Percentiles rank a stretch among this genome's conserved stretches.
Conservation (phyloP, 225 moss, liverwort and hornwort species). For the Ulota crispa region DNA sequence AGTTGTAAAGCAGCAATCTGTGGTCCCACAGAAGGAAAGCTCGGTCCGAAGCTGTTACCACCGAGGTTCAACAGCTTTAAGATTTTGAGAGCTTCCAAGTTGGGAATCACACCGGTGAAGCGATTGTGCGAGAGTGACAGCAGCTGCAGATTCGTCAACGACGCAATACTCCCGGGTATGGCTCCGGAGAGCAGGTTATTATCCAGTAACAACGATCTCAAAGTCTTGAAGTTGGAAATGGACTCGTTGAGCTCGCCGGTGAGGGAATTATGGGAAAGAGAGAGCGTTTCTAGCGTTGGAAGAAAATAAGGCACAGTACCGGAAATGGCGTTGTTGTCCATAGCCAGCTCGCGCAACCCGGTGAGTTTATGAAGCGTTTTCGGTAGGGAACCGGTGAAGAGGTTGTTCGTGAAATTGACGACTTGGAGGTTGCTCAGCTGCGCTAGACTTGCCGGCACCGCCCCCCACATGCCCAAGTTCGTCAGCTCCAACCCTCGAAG, state of each 20-base stretch:
- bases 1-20: constrained; percentile 50
- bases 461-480: constrained; percentile 81
- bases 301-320: constrained; percentile 68
- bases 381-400: constrained; percentile 64
- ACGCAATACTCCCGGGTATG: constrained; percentile 42
- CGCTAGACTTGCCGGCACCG: constrained; percentile 46
- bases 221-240: constrained; percentile 39
- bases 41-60: constrained; percentile 68
- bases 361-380: constrained; percentile 29
- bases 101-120: constrained; percentile 50
- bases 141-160: constrained; percentile 37
- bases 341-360: constrained; percentile 53
- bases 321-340: constrained; percentile 73
- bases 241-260: constrained; percentile 52
- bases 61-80: constrained; percentile 67
- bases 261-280: constrained; percentile 62
- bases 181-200: constrained; percentile 62
- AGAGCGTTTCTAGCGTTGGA: constrained; percentile 52
- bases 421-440: constrained; percentile 54
- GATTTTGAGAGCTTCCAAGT: constrained; percentile 39
- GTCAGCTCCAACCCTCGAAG: constrained; percentile 77
- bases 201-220: constrained; percentile 46
- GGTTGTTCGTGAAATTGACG: constrained; percentile 74
- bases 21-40: constrained; percentile 51
- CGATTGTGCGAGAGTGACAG: constrained; percentile 48